Conservation (phyloP, 129 eudicot genomes). For the Centrapalus pauciflorus region DNA sequence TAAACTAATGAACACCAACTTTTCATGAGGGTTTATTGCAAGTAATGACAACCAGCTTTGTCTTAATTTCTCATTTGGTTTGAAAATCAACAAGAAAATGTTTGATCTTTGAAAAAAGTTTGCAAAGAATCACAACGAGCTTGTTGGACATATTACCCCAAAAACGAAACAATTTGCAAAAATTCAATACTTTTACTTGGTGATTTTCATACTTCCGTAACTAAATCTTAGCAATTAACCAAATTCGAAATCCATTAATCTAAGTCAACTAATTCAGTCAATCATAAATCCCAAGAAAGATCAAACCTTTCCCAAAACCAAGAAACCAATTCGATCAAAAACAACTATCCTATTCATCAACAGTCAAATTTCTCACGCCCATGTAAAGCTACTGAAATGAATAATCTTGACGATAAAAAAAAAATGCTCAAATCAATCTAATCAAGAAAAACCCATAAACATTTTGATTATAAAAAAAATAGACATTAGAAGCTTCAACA, state of each 20-base stretch:
- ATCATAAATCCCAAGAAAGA: neutral
- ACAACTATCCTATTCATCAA: slow-evolving; percentile 3
- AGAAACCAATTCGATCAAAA: slow-evolving; percentile 9
- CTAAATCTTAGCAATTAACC: neutral
- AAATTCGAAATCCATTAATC: slow-evolving; percentile 17
- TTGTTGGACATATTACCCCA: too few relatives aligned
- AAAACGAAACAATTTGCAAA: too few relatives aligned
- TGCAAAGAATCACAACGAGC: too few relatives aligned
- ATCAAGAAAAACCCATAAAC: slow-evolving; percentile 10
- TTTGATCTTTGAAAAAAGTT: too few relatives aligned
- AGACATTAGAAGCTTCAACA: neutral
- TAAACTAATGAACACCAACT: neutral
- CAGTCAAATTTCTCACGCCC: slow-evolving; percentile 5
- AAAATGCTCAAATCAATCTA: neutral
- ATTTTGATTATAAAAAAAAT: neutral
- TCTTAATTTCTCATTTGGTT: too few relatives aligned
- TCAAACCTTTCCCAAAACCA: neutral
- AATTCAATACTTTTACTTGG: too few relatives aligned
- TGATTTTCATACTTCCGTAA: too few relatives aligned
- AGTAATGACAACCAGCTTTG: too few relatives aligned
- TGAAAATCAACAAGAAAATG: too few relatives aligned
- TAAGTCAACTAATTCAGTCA: slow-evolving; percentile 1
- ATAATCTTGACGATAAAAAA: neutral
- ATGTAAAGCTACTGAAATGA: neutral
- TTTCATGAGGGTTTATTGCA: too few relatives aligned